Conservation (phyloP, 306 rosid species). For the Alnus glutinosa region DNA sequence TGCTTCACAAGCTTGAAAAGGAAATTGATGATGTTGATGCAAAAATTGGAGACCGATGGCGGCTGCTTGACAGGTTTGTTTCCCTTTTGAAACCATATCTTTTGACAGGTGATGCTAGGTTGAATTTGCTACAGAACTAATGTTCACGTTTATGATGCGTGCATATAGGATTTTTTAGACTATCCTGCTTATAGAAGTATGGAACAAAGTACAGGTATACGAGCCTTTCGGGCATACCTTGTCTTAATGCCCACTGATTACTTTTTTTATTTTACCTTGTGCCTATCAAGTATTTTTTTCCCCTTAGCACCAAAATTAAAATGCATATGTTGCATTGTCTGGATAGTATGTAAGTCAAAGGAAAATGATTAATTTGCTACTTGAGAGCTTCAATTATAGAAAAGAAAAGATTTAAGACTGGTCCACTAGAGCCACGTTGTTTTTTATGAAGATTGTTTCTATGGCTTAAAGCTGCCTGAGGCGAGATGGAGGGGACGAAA, state of each 20-base stretch:
- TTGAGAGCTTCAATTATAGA: background rate
- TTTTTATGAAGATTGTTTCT: background rate
- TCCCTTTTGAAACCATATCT: background rate
- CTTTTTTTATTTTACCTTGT: background rate
- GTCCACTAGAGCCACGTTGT: background rate
- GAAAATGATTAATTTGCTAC: background rate
- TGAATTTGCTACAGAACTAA: background rate
- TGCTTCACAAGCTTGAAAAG: slow-evolving; percentile 96
- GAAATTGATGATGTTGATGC: slow-evolving; percentile 97
- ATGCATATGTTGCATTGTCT: background rate
- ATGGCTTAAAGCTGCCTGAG: background rate
- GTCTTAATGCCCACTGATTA: background rate
- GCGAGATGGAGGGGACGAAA: background rate
- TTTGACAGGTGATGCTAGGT: background rate
- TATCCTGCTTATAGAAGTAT: background rate
- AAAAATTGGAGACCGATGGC: slow-evolving; percentile 84
- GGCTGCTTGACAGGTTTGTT: slow-evolving; percentile 78
- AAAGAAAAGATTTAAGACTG: background rate
- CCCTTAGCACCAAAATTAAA: no score
- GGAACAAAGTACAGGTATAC: background rate
- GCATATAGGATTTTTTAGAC: slow-evolving; percentile 1
- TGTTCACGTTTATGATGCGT: background rate
- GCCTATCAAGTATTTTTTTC: background rate
- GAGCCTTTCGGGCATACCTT: background rate
- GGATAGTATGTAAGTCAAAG: background rate